A percentile compares a stretch with the other conserved stretches of the same genome.
Conservation (phyloP, 2,329 filamentous ascomycete species). For the Sclerotinia nivalis region DNA sequence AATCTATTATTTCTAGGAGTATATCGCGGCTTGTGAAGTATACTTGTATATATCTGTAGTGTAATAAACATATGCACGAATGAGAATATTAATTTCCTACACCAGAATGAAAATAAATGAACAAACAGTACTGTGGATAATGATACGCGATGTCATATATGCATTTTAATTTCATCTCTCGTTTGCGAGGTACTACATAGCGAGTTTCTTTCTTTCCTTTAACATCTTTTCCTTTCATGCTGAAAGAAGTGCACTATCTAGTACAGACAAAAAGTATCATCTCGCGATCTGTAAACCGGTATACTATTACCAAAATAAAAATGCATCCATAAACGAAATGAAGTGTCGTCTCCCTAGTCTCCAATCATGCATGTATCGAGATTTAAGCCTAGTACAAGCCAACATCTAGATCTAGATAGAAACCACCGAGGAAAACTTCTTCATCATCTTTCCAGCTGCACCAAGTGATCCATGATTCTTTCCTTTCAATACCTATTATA, state of each 20-base stretch:
- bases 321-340: neutral
- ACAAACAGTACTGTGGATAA: too few species aligned
- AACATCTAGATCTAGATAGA: neutral
- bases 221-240: too few species aligned
- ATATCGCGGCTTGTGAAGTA: too few species aligned
- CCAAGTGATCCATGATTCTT: neutral
- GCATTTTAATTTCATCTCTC: neutral
- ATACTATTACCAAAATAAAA: slow-evolving; percentile 1
- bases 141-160: too few species aligned
- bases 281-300: neutral
- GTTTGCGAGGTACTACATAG: neutral
- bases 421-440: neutral
- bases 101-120: too few species aligned
- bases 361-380: neutral
- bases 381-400: neutral
- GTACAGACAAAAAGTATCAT: neutral
- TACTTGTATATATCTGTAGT: too few species aligned
- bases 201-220: neutral
- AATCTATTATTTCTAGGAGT: too few species aligned
- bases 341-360: neutral
- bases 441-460: neutral
- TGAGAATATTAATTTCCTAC: too few species aligned
- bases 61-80: too few species aligned
- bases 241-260: neutral
- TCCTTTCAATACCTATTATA: neutral